A percentile compares a stretch with the other conserved stretches of the same genome.
These are phyloP conservation scores for Penicillium olsonii DNA, from an alignment of 2,329 filamentous ascomycete species.

Conservation along the genomic window DNA sequence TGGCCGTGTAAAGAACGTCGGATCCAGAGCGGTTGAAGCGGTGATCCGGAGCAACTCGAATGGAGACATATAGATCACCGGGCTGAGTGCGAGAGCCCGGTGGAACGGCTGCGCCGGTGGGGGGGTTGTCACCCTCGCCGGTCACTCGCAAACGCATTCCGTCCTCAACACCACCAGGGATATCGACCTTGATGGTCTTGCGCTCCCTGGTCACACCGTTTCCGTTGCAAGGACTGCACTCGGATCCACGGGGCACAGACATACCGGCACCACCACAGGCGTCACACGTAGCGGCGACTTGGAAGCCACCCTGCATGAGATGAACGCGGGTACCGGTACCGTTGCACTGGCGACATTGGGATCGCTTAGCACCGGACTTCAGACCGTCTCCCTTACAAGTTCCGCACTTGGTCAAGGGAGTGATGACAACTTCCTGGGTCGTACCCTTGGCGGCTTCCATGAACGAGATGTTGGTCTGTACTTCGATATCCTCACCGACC, in stretches of 20 bases:
- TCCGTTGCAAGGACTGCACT: constrained; percentile 78
- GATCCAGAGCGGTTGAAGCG: constrained; percentile 86
- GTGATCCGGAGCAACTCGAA: constrained; percentile 83
- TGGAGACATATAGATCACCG: constrained; percentile 89
- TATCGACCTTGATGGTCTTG: constrained; percentile 83
- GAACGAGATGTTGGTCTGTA: constrained; percentile 89
- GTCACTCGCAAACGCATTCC: constrained; percentile 87
- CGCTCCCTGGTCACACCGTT: constrained; percentile 81
- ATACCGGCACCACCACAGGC: constrained; percentile 78
- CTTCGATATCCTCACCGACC: constrained; percentile 95
- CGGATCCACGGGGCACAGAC: constrained; percentile 73
- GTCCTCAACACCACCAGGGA: constrained; percentile 93
- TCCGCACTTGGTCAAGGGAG: constrained; percentile 76
- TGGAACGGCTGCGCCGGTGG: constrained; percentile 69
- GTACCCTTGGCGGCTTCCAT: constrained; percentile 94
- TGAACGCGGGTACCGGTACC: constrained; percentile 86
- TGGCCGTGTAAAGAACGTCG: constrained; percentile 89
- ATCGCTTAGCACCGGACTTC: constrained; percentile 74
- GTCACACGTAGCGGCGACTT: constrained; percentile 88
- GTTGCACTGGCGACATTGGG: constrained; percentile 75
- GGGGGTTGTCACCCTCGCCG: constrained; percentile 83
- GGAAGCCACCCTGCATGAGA: constrained; percentile 89
- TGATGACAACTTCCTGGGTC: constrained; percentile 82
- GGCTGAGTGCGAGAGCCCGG: constrained; percentile 66
- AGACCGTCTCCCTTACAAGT: constrained; percentile 82